These are phyloP conservation scores for Pseudogymnoascus sp. DNA, from an alignment of 2,329 filamentous ascomycete species.

Conservation along the genomic window DNA sequence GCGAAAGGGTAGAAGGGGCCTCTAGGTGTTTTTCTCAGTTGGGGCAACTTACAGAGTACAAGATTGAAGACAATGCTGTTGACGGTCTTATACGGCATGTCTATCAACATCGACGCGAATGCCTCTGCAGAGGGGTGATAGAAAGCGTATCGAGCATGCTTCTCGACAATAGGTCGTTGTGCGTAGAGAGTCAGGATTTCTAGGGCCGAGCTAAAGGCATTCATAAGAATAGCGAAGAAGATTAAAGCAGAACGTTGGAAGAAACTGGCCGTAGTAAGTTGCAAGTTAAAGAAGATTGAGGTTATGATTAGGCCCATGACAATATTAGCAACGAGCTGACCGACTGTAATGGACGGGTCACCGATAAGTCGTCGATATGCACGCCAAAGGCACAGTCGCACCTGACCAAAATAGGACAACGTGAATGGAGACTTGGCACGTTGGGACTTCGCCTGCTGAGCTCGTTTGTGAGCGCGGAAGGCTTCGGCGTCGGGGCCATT, in stretches of 20 bases:
- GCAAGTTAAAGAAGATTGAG: constrained; percentile 56
- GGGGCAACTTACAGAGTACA: constrained; percentile 75
- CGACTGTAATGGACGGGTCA: constrained; percentile 51
- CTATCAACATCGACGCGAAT: constrained; percentile 72
- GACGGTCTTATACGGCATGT: constrained; percentile 69
- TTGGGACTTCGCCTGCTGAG: constrained; percentile 36
- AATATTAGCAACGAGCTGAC: constrained; percentile 28
- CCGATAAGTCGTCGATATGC: constrained; percentile 66
- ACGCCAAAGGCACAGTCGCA: constrained; percentile 71
- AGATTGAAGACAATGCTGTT: constrained; percentile 70
- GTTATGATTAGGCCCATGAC: constrained; percentile 53
- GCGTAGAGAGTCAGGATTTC: constrained; percentile 53
- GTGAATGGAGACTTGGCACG: constrained; percentile 34
- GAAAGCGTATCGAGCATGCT: constrained; percentile 73
- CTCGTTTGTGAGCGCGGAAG: constrained; percentile 27
- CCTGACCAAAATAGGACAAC: constrained; percentile 59
- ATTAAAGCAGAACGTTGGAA: constrained; percentile 53
- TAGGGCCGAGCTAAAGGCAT: constrained; percentile 45
- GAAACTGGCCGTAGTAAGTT: constrained; percentile 45
- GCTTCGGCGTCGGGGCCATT: constrained; percentile 25
- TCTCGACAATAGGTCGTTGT: constrained; percentile 82
- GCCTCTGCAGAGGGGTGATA: constrained; percentile 85
- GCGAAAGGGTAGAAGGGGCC: constrained; percentile 48
- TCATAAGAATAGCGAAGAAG: constrained; percentile 60
- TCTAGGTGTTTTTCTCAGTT: constrained; percentile 56